Base-by-base conservation (phyloP, 768 basidiomycete species). In the Macrocybe gigantea region DNA sequence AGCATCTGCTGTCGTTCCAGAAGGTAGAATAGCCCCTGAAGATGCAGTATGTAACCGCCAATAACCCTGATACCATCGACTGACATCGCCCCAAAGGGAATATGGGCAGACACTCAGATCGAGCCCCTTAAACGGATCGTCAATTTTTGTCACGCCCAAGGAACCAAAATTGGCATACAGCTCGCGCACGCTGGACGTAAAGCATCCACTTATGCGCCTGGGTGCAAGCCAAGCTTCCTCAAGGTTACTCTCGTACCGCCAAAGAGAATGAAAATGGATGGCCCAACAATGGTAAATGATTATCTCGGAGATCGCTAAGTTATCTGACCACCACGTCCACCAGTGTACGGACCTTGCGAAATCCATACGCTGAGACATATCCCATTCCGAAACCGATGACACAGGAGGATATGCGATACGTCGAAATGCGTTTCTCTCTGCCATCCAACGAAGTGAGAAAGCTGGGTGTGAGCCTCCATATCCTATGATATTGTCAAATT, bases 21-120 rank as follows among this genome's bases (percentile, higher is more conserved):
- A 90, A 63, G 85, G 82, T 2, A 77, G 86, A 38, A 88, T 91
- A 49, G 79, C 85, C 1, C 85, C 88, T 0, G 73, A 88, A 62
- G 89, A 92, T 56, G 70, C 75, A 7, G 87, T 53, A 12, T 11
- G 42, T 33, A 10, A 10, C 32, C 31, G 12, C 12, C 44, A 31
- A 11, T n/a, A 29, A 30, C 9, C 7, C 11, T 42, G 10, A 5
- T 31, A 9, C 40, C 29, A 15, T 14, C n/a, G 5, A 13, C 2
- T 7, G 3, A 36, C 33, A 2, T 33, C 1, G 12, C n/a, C n/a
- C 7, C 41, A 7, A 45, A 80, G 75, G 83, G 82, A 1, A 65
- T 93, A 14, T 93, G 90, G 89, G 64, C 70, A 1, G 88, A 93
- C 59, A 73, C 73, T 2, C 92, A 93, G 46, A 83, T 89, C 38